A percentile compares a stretch with the other conserved stretches of the same genome.
These are phyloP conservation scores for Scenedesmus sp. DNA, from an alignment of 163 green algal genomes.

Conservation along the genomic window DNA sequence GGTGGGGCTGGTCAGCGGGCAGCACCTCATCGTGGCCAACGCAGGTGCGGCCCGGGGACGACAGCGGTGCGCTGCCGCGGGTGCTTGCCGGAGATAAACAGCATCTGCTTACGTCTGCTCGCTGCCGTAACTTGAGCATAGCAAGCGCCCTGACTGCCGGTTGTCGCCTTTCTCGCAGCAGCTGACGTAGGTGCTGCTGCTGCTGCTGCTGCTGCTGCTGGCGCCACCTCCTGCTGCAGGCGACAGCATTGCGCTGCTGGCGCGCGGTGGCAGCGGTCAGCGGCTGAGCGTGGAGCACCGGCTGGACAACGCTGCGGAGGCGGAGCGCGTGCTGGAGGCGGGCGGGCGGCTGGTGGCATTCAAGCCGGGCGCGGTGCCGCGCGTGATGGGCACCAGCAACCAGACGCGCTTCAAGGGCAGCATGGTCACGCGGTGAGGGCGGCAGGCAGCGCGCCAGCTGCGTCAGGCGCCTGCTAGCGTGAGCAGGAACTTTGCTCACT, in stretches of 20 bases:
- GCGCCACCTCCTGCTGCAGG: conserved; percentile 4
- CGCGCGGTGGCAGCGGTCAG: neutral
- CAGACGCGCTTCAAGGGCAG: conserved; percentile 52
- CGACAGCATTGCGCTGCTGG: conserved; percentile 46
- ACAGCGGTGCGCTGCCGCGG: neutral
- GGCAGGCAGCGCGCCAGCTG: neutral
- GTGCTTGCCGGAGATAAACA: neutral
- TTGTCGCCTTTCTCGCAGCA: neutral
- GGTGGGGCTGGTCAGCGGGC: conserved; percentile 38
- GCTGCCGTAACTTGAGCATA: too few species aligned
- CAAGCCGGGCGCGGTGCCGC: neutral
- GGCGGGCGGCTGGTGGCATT: conserved; percentile 37
- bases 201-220: neutral
- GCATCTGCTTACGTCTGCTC: too few species aligned
- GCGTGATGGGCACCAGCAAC: conserved; percentile 42
- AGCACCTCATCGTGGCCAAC: conserved; percentile 50
- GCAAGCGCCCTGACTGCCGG: too few species aligned
- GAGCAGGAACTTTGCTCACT: neutral
- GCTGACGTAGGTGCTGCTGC: neutral
- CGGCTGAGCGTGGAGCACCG: conserved; percentile 48
- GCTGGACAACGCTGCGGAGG: conserved; percentile 40
- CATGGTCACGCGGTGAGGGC: conserved; percentile 40
- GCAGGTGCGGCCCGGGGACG: neutral
- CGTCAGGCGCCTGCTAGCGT: neutral
- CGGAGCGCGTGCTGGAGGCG: conserved; percentile 41